These are phyloP conservation scores for Candida manassasensis DNA, from an alignment of 805 yeast species.

Conservation along the genomic window DNA sequence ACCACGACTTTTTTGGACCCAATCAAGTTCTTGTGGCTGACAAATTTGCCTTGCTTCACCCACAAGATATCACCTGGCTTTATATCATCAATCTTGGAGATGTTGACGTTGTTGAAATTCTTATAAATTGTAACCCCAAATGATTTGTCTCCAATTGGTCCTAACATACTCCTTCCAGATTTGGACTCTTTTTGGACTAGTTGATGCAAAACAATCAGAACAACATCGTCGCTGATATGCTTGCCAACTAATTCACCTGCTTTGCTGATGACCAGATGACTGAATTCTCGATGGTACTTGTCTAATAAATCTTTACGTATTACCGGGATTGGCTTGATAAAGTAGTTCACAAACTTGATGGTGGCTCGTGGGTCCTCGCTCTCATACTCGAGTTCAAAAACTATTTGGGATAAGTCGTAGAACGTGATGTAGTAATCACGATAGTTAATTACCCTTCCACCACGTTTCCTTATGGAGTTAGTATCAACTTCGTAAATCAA, in stretches of 20 bases:
- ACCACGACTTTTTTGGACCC: slow-evolving; percentile 40
- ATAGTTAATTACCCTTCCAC: slow-evolving; percentile 42
- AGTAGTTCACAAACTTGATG: slow-evolving; percentile 29
- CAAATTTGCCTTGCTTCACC: slow-evolving; percentile 70
- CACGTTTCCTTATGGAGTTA: slow-evolving; percentile 50
- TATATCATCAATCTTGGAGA: slow-evolving; percentile 55
- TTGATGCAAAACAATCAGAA: slow-evolving; percentile 16
- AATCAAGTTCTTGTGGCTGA: slow-evolving; percentile 53
- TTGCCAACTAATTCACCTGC: slow-evolving; percentile 33
- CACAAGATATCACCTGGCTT: slow-evolving; percentile 83
- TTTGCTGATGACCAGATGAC: slow-evolving; percentile 40
- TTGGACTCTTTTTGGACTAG: neutral
- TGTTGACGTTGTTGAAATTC: slow-evolving; percentile 36
- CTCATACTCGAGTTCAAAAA: slow-evolving; percentile 56
- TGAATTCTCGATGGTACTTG: slow-evolving; percentile 45
- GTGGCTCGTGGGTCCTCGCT: slow-evolving; percentile 49
- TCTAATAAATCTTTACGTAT: slow-evolving; percentile 46
- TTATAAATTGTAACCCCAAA: slow-evolving; percentile 71
- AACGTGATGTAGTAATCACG: slow-evolving; percentile 70
- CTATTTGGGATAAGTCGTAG: slow-evolving; percentile 65
- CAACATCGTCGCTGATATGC: slow-evolving; percentile 23
- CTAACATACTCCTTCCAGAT: slow-evolving; percentile 16
- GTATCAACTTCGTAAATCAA: slow-evolving; percentile 65
- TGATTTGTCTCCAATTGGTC: slow-evolving; percentile 59
- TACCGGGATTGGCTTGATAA: slow-evolving; percentile 38